Percentiles rank a stretch among this genome's conserved stretches.
phyloP scores from a whole-genome alignment of 1,139 yeast species.

The Pneumocystis carinii region DNA sequence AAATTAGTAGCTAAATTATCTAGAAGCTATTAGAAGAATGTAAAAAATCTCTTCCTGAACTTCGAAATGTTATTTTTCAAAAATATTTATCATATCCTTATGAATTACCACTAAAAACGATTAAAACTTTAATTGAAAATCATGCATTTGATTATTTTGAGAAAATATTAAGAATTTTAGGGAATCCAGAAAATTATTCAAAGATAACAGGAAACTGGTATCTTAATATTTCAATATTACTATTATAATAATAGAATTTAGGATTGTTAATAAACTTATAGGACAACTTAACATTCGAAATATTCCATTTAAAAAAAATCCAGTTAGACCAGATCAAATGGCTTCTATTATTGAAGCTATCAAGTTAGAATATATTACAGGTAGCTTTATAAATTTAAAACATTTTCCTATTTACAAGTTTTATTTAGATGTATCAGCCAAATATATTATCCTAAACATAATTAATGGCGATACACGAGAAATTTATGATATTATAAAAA shows the following conservation, averaged over 20 bases:
- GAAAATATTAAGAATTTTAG: background rate
- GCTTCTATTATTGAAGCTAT: constrained; percentile 33
- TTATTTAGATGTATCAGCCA: constrained; percentile 32
- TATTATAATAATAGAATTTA: constrained; percentile 3
- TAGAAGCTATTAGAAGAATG: background rate
- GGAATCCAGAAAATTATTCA: background rate
- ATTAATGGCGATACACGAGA: constrained; percentile 29
- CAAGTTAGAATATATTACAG: constrained; percentile 29
- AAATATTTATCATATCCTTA: background rate
- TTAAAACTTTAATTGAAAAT: background rate
- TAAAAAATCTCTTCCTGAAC: constrained; percentile 1
- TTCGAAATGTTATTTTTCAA: background rate
- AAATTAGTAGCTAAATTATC: constrained; percentile 8
- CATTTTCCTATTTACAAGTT: background rate
- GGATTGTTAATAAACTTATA: constrained; percentile 70
- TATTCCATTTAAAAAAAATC: constrained; percentile 12
- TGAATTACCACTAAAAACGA: background rate
- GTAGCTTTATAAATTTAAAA: constrained; percentile 25
- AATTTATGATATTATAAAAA: constrained; percentile 36
- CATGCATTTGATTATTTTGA: background rate
- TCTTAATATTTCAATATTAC: background rate
- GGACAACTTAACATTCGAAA: constrained; percentile 51
- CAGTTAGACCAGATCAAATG: constrained; percentile 23
- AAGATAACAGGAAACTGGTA: background rate
- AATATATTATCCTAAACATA: constrained; percentile 45